Conservation (phyloP, 805 yeast species). For the Teunomyces pallodes region DNA sequence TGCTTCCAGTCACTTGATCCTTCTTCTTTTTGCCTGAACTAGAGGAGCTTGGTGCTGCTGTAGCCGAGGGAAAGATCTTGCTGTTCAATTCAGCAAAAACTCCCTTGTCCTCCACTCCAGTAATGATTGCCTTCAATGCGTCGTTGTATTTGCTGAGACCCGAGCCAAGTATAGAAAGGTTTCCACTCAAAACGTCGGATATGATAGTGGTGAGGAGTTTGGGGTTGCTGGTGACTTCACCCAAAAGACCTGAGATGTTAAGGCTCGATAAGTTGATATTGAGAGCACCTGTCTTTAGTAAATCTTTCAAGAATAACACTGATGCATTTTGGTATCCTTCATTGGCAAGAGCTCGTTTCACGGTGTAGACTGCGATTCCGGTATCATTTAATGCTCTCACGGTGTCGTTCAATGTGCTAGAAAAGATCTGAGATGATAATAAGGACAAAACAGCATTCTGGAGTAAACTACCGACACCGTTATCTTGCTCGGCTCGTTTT, state of each 20-base stretch:
- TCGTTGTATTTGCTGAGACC: conserved; percentile 24
- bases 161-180: conserved; percentile 9
- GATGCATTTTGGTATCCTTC: conserved; percentile 37
- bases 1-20: conserved; percentile 1
- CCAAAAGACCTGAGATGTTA: conserved; percentile 27
- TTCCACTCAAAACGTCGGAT: conserved; percentile 23
- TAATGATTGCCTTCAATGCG: conserved; percentile 29
- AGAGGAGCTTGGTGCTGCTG: conserved; percentile 9
- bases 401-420: conserved; percentile 22
- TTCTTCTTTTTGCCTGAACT: conserved; percentile 10
- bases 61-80: conserved; percentile 16
- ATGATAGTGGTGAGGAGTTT: conserved; percentile 17
- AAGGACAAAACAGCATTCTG: conserved; percentile 27
- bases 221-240: conserved; percentile 24
- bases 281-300: conserved; percentile 26
- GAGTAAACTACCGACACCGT: conserved; percentile 21
- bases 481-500: conserved; percentile 18
- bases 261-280: conserved; percentile 18
- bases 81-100: conserved; percentile 37
- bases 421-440: conserved; percentile 27
- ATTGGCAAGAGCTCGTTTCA: conserved; percentile 34
- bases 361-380: conserved; percentile 35
- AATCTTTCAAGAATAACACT: conserved; percentile 27
- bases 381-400: conserved; percentile 40
- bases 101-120: conserved; percentile 34